Evolutionary conservation across 805 yeast genomes (phyloP).

Genomic region (Lipomyces sp.): DNA sequence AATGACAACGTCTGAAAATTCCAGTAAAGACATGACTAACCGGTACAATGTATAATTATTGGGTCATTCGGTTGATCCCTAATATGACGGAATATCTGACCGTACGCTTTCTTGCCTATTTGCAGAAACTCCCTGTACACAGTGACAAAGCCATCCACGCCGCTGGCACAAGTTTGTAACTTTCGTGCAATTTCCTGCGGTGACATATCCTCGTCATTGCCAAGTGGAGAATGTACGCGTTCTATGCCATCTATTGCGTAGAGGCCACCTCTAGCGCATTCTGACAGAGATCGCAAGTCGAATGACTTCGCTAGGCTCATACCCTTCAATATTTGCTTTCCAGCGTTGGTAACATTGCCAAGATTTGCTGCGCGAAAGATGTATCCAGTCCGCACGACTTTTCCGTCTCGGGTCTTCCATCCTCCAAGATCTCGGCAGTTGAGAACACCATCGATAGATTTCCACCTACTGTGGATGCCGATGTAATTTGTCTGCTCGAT

Average conservation of each 20-base stretch:
- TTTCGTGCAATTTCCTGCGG: too few relatives aligned
- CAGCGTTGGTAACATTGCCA: conserved; percentile 49
- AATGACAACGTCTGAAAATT: too few relatives aligned
- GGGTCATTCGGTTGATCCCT: conserved; percentile 51
- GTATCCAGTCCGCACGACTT: conserved; percentile 47
- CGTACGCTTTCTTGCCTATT: conserved; percentile 49
- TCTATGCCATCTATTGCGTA: conserved; percentile 47
- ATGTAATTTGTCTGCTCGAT: conserved; percentile 23
- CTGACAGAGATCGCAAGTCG: conserved; percentile 65
- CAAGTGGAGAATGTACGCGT: conserved; percentile 56
- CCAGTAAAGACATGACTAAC: too few relatives aligned
- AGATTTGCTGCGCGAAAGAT: conserved; percentile 66
- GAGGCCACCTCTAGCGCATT: too few relatives aligned
- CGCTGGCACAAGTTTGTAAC: too few relatives aligned
- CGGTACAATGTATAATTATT: conserved; percentile 66
- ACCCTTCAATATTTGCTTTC: conserved; percentile 42
- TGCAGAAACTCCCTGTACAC: conserved; percentile 60
- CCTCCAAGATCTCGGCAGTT: conserved; percentile 84
- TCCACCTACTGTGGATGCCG: conserved; percentile 49
- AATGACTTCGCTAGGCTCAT: conserved; percentile 55
- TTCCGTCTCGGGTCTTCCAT: conserved; percentile 44
- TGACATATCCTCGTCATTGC: conserved; percentile 46
- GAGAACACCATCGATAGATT: conserved; percentile 58
- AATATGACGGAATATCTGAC: conserved; percentile 51
- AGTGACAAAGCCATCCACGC: too few relatives aligned